Conservation (phyloP, 192 early-diverging fungal species). For the Backusella morwellensis region DNA sequence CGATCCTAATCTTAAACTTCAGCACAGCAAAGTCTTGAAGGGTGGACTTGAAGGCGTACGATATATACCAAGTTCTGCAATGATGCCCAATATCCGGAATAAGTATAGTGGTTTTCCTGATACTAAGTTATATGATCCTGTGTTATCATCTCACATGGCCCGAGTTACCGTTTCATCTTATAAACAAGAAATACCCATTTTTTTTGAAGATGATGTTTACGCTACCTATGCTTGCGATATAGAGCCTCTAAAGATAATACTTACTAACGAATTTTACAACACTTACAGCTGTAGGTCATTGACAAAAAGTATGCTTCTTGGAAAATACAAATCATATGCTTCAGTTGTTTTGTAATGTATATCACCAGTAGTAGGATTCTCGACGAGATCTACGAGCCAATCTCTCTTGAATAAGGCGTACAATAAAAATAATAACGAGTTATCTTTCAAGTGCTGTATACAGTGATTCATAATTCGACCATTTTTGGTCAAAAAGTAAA, state of each 20-base stretch:
- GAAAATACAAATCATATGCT: not conserved
- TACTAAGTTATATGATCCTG: conserved; percentile 38
- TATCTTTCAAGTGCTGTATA: too few relatives aligned
- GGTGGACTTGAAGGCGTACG: too few relatives aligned
- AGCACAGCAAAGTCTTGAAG: conserved; percentile 25
- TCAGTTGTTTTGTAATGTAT: not conserved
- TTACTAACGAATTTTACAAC: conserved; percentile 78
- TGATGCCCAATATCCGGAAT: conserved; percentile 93
- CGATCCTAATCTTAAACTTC: conserved; percentile 93
- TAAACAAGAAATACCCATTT: conserved; percentile 74
- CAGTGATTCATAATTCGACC: too few relatives aligned
- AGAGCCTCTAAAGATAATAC: conserved; percentile 74
- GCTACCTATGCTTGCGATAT: conserved; percentile 95
- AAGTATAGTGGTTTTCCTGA: conserved; percentile 74
- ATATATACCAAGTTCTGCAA: conserved; percentile 64
- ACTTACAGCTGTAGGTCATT: not conserved
- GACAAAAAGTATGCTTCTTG: not conserved
- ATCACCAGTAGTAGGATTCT: too few relatives aligned
- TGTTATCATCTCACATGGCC: conserved; percentile 79
- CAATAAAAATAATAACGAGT: too few relatives aligned
- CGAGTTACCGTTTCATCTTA: conserved; percentile 87
- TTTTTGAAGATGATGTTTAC: conserved; percentile 94
- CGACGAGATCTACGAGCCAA: too few relatives aligned
- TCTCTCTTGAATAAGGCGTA: too few relatives aligned
- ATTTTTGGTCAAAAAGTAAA: too few relatives aligned